Evolutionary conservation across 768 basidiomycete genomes (phyloP).

Genomic region (Trametes cubensis): DNA sequence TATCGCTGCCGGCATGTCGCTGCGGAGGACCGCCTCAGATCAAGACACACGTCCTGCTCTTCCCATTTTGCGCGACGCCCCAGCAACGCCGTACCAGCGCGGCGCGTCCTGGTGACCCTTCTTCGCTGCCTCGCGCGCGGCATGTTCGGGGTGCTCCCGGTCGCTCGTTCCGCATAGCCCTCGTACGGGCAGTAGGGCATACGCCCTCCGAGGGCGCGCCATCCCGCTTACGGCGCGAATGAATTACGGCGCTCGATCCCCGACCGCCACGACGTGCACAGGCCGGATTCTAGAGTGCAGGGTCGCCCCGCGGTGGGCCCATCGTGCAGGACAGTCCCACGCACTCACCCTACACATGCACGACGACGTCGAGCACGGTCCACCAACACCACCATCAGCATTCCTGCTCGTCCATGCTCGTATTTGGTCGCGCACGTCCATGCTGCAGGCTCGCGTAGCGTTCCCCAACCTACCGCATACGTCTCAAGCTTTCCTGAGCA

Average conservation of each 20-base stretch:
- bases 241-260: constrained; percentile 11
- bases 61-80: constrained; percentile 9
- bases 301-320: constrained; percentile 10
- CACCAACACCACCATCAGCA: no score
- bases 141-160: constrained; percentile 18
- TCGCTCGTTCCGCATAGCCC: constrained; percentile 12
- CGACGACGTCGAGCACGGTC: neutral
- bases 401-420: neutral
- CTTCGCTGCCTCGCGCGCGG: constrained; percentile 17
- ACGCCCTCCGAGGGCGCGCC: constrained; percentile 1
- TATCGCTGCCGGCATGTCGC: constrained; percentile 10
- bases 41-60: constrained; percentile 7
- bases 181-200: neutral
- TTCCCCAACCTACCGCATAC: constrained; percentile 4
- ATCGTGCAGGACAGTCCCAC: neutral
- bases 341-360: constrained; percentile 4
- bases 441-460: neutral
- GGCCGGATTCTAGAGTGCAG: constrained; percentile 6
- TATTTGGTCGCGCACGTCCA: neutral
- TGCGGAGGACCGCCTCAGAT: constrained; percentile 10
- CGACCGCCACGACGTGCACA: neutral
- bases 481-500: neutral
- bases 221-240: neutral
- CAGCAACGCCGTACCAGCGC: constrained; percentile 14
- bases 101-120: constrained; percentile 17